These are phyloP conservation scores for Aspergillus funiculosus DNA, from an alignment of 495 filamentous ascomycete genomes.

Conservation along the genomic window DNA sequence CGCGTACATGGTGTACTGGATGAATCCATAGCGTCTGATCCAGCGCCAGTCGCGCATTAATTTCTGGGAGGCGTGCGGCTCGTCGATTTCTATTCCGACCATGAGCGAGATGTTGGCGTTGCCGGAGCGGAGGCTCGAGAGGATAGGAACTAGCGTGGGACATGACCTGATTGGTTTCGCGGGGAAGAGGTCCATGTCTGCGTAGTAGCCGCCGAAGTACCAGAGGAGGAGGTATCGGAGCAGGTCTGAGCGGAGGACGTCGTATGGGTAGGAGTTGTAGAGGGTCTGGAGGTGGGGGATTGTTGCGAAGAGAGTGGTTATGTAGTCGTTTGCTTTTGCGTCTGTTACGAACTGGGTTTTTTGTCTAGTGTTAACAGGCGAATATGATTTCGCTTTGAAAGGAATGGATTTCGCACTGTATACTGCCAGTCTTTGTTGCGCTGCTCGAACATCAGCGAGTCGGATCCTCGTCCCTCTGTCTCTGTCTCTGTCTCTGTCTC, in stretches of 20 bases:
- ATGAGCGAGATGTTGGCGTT: constrained; percentile 32
- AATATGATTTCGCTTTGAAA: background rate
- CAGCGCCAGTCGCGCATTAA: constrained; percentile 38
- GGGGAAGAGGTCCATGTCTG: constrained; percentile 42
- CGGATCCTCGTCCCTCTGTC: constrained; percentile 19
- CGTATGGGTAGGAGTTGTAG: constrained; percentile 32
- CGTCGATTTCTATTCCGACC: constrained; percentile 38
- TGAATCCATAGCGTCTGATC: constrained; percentile 34
- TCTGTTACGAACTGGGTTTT: constrained; percentile 24
- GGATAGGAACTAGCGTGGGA: constrained; percentile 25
- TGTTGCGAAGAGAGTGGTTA: constrained; percentile 22
- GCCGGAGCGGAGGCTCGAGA: background rate
- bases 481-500: constrained; percentile 4
- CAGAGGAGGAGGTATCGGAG: constrained; percentile 46
- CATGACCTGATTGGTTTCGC: constrained; percentile 28
- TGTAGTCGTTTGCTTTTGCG: constrained; percentile 28
- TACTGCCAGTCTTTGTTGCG: constrained; percentile 32
- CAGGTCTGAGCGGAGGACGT: constrained; percentile 42
- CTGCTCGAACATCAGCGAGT: constrained; percentile 28
- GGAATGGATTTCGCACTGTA: constrained; percentile 17
- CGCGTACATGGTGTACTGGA: constrained; percentile 40
- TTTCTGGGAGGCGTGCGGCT: constrained; percentile 32
- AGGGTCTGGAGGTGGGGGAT: constrained; percentile 28
- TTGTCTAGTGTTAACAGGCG: background rate
- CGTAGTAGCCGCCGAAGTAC: constrained; percentile 48